Evolutionary conservation across 305 asterid species (phyloP).

Genomic region (Fraxinus greggii): DNA sequence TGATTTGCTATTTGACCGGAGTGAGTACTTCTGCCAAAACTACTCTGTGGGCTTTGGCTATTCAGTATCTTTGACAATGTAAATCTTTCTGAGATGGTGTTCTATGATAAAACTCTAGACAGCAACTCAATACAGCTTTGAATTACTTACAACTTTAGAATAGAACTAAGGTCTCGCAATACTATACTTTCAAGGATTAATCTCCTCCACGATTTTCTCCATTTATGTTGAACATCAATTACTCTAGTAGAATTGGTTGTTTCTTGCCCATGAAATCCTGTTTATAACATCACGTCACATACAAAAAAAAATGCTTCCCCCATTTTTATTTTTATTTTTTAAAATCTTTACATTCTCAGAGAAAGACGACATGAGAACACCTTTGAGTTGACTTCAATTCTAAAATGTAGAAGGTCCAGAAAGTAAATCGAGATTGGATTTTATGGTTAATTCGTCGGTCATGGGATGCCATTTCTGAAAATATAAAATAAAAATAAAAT

Average conservation of each 20-base stretch:
- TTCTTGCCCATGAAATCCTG: neutral
- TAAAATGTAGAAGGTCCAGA: neutral
- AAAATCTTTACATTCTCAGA: neutral
- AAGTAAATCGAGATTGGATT: neutral
- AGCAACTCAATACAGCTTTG: neutral
- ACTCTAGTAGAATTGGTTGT: neutral
- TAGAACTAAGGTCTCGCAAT: neutral
- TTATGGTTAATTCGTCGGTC: neutral
- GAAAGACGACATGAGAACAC: neutral
- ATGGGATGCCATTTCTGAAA: neutral
- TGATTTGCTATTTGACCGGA: neutral
- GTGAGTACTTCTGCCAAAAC: neutral
- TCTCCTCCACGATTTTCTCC: neutral
- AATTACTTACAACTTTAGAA: neutral
- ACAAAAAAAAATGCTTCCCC: neutral
- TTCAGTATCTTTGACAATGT: neutral
- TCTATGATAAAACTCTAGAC: neutral
- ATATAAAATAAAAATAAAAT: neutral
- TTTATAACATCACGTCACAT: neutral
- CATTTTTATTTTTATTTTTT: neutral
- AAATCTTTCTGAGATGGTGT: neutral
- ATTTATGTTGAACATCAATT: neutral
- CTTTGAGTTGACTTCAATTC: neutral
- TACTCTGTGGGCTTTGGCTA: neutral
- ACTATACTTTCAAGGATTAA: neutral